Base-by-base conservation (phyloP, 352 stramenopile species). In the Phytophthora gonapodyides region DNA sequence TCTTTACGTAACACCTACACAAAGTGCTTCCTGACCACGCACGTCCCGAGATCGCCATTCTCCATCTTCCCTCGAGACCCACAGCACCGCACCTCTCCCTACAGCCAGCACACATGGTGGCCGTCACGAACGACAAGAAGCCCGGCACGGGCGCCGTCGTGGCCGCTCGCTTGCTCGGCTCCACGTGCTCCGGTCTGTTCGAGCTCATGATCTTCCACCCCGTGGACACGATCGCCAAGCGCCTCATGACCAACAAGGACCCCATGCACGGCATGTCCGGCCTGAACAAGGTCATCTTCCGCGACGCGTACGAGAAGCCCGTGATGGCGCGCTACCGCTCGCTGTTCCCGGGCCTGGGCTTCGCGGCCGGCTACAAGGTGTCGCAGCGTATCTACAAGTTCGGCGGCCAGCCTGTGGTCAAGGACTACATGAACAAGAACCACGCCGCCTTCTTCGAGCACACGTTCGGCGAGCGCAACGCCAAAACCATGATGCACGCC, bases 331-430 rank as follows among this genome's bases (percentile, higher is more conserved):
- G 93, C 67, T 91, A 95, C 63, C 74, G 80, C 31, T 96, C 87
- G 64, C 78, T 98, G 12, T 98, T 97, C 73, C 91, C 91, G 1
- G 91, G 93, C 11, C 81, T 98, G 37, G 91, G 91, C 53, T 98
- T 98, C 64, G 95, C 92, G 16, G 94, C 93, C 17, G 95, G 86
- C 44, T 98, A 98, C 88, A 98, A 98, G 80, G 85, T 98, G 66
- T 92, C 96, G 43, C 94, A 98, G 78, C 90, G 95, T 51, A 95
- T 98, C 52, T 98, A 98, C 83, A 98, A 98, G 76, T 98, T 98
- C 73, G 94, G 94, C 53, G 95, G 95, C 30, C 95, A 98, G 78
- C 92, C 91, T 12, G 85, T 98, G 43, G 91, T 98, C 44, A 90
- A 94, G 59, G 94, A 98, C 69, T 95, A 89, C 69, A 96, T 98